Base-by-base conservation (phyloP, 352 stramenopile species). In the Globisporangium iwayamae region DNA sequence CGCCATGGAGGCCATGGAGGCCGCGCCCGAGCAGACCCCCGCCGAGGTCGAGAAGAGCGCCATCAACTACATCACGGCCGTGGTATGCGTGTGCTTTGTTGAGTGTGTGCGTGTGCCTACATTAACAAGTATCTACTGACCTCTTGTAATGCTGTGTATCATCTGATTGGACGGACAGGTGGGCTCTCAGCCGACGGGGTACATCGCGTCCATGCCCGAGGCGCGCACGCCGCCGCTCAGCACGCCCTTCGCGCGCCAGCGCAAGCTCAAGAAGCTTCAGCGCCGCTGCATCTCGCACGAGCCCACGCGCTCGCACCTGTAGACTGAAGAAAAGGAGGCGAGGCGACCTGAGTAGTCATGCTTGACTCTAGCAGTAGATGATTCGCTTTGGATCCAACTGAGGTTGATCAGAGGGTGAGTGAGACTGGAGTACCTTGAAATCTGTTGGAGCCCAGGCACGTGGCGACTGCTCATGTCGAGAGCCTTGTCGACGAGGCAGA, bases 41-140 rank as follows among this genome's bases (percentile, higher is more conserved):
- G 68, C 58, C 1, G 69, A 81, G 34, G 71, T 83, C 30, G 75
- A 88, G 63, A 79, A 78, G 45, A 73, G 71, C 58, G 74, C 78
- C 1, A 80, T 80, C 55, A 81, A 86, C 68, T 87, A 87, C 67
- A 83, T 91, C 58, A 84, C 75, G 6, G 69, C 72, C 13, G 77
- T 85, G 22, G 43, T 36, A 36, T 67, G 22, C 52, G 61, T 57
- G 9, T 22, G 8, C 47, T 5, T 36, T 16, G 11, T n/a, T 0
- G 13, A 0, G 22, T 43, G 7, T 3, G 14, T 14, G 18, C 22
- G 34, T 16, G 32, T 4, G 6, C 22, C 7, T 25, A 14, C 34
- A 53, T 34, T 18, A 54, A 11, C 13, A 50, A 18, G 18, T 20
- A 56, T 6, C 16, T 20, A 41, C 28, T 56, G 7, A 56, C 30